Percentiles rank a stretch among this genome's conserved stretches.
These are phyloP conservation scores for Caryopteris hybrid DNA, from an alignment of 305 asterid species.

Conservation along the genomic window DNA sequence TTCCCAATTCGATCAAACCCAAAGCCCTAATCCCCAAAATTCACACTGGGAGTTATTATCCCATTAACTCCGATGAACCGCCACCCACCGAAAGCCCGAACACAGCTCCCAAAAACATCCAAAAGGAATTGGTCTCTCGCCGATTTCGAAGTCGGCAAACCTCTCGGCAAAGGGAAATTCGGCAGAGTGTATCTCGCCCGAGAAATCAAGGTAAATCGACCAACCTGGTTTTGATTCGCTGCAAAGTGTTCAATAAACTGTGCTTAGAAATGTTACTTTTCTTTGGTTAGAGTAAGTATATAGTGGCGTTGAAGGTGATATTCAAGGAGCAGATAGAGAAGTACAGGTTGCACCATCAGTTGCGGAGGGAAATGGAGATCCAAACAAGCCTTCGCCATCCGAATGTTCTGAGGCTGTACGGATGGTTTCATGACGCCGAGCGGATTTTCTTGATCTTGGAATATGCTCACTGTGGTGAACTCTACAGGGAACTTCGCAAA, in stretches of 20 bases:
- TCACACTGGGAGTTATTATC: background rate
- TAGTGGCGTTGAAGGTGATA: slow-evolving; percentile 83
- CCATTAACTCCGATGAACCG: slow-evolving; percentile 23
- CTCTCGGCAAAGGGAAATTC: slow-evolving; percentile 83
- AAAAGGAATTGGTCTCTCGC: slow-evolving; percentile 50
- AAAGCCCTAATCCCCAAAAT: slow-evolving; percentile 21
- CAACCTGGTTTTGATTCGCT: background rate
- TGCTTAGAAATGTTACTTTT: background rate
- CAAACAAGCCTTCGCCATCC: slow-evolving; percentile 72
- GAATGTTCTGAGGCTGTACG: slow-evolving; percentile 64
- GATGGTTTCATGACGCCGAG: slow-evolving; percentile 80
- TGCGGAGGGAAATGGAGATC: slow-evolving; percentile 89
- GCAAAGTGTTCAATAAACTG: background rate
- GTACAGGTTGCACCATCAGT: slow-evolving; percentile 66
- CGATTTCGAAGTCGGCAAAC: slow-evolving; percentile 90
- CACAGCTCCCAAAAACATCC: slow-evolving; percentile 21
- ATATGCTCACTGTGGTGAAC: slow-evolving; percentile 82
- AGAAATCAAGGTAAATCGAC: slow-evolving; percentile 49
- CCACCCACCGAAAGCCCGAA: slow-evolving; percentile 36
- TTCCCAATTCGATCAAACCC: background rate
- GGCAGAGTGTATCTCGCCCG: slow-evolving; percentile 95
- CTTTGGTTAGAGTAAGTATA: slow-evolving; percentile 45
- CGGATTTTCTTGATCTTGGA: slow-evolving; percentile 77
- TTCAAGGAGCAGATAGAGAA: slow-evolving; percentile 83
- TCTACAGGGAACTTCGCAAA: slow-evolving; percentile 63